These are phyloP conservation scores for Coriolopsis trogii DNA, from an alignment of 1,284 basidiomycete species.

Conservation along the genomic window DNA sequence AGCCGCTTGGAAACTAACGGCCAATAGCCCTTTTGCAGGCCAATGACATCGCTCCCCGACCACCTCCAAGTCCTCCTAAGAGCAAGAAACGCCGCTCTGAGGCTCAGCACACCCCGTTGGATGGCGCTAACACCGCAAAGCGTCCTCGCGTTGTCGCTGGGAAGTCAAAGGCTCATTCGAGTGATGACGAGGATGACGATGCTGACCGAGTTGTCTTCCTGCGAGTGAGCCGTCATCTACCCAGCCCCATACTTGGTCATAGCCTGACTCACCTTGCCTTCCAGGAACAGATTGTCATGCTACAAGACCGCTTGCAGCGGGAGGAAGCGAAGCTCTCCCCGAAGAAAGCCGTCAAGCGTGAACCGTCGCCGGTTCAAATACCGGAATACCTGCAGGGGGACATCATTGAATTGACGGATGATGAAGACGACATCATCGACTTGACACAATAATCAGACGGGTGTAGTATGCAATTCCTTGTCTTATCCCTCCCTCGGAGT, in stretches of 20 bases:
- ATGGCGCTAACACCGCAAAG: not conserved
- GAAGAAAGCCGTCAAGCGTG: not conserved
- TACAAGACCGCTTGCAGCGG: constrained; percentile 2
- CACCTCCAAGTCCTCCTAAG: not conserved
- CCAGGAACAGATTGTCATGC: constrained; percentile 11
- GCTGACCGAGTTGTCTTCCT: constrained; percentile 3
- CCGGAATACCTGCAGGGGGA: no score
- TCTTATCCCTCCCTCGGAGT: no score
- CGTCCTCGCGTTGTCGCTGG: not conserved
- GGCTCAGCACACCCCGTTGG: not conserved
- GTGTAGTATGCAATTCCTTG: no score
- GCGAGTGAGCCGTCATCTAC: not conserved
- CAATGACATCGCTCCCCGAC: constrained; percentile 2
- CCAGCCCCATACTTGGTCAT: not conserved
- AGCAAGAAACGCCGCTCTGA: not conserved
- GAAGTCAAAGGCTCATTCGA: not conserved
- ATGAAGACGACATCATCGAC: constrained; percentile 9
- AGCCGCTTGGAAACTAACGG: not conserved
- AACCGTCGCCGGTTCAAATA: no score
- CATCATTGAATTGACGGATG: constrained; percentile 1
- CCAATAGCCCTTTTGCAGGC: constrained; percentile 2
- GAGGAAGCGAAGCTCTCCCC: constrained; percentile 1
- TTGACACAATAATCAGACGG: no score
- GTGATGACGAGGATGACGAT: constrained; percentile 5
- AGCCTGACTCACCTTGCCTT: not conserved